Base-by-base conservation (phyloP, 176 grass and related monocot species). In the Rhipidocladum racemiflorum region DNA sequence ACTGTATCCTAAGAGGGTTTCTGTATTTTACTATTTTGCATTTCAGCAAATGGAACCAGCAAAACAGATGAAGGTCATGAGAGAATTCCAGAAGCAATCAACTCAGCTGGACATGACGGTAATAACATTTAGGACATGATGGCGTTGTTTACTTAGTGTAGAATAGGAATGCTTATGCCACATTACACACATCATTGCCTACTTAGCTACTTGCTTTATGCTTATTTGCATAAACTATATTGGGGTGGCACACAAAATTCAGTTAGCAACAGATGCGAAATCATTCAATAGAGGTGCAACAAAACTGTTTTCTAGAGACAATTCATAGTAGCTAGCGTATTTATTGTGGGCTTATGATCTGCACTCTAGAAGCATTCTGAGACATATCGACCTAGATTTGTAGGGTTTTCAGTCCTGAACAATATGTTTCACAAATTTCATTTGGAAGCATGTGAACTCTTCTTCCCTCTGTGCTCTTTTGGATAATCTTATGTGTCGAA, bases 61-160 rank as follows among this genome's bases (percentile, higher is more conserved):
- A 5, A 99, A 95, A 72, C 96, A 99, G 75, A 78, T 91, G 53
- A 99, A 99, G 85, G 81, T 93, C 39, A 95, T 95, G 96, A 91
- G 81, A 80, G 96, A 99, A 70, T 99, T 99, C 68, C 96, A 99
- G 85, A 95, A 91, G 83, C 92, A 99, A 83, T 99, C 96, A 73
- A 87, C 87, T 42, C 96, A 99, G 77, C 67, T 99, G 80, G 96
- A 99, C 81, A 99, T 99, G 96, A 99, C 91, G 89, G 96, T 99
- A 99, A 88, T 75, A 69, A 32, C 65, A 75, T 81, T 70, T 56
- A 4, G 9, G 38, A 46, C 63, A 59, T 30, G 12, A 45, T 82
- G 21, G 28, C 11, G 56, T 82, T 64, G 25, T 81, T 85, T 66
- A 57, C 23, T 38, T 14, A 61, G 9, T 79, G 42, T 51, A 23